Evolutionary conservation across 75 land plant species (phyloP).

Genomic region (Larix kaempferi): DNA sequence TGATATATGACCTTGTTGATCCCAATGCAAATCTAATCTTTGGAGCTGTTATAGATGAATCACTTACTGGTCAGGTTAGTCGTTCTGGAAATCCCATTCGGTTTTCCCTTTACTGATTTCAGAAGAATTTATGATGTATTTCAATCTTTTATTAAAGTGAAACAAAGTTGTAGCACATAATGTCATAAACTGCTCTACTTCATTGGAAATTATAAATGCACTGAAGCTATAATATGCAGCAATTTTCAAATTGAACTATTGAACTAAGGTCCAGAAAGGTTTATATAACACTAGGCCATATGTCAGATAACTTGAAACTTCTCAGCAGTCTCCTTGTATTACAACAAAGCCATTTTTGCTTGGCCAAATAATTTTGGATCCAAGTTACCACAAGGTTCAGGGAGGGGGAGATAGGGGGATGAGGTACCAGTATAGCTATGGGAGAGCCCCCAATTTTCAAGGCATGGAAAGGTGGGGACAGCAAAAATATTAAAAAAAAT

Average conservation of each 20-base stretch:
- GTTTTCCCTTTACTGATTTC: not conserved
- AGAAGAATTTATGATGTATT: not conserved
- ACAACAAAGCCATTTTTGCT: too few relatives aligned
- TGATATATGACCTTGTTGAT: conserved; percentile 96
- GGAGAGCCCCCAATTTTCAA: too few relatives aligned
- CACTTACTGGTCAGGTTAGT: conserved; percentile 86
- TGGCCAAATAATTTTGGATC: too few relatives aligned
- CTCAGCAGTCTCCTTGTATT: too few relatives aligned
- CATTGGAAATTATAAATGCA: not conserved
- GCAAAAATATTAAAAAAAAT: too few relatives aligned
- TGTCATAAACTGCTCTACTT: not conserved
- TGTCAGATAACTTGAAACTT: too few relatives aligned
- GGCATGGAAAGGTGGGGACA: too few relatives aligned
- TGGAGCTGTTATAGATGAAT: conserved; percentile 94
- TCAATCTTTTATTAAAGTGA: not conserved
- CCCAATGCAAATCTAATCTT: conserved; percentile 96
- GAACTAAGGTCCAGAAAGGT: not conserved
- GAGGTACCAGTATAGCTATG: too few relatives aligned
- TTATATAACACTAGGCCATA: too few relatives aligned
- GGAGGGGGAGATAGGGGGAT: too few relatives aligned
- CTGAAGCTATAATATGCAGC: conserved; percentile 1
- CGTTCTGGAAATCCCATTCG: not conserved
- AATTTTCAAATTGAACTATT: not conserved
- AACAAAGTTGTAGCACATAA: not conserved
- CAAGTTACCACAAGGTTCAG: too few relatives aligned